Evolutionary conservation across 2,329 filamentous ascomycete species (phyloP).

Genomic region (Grosmannia penicillata): DNA sequence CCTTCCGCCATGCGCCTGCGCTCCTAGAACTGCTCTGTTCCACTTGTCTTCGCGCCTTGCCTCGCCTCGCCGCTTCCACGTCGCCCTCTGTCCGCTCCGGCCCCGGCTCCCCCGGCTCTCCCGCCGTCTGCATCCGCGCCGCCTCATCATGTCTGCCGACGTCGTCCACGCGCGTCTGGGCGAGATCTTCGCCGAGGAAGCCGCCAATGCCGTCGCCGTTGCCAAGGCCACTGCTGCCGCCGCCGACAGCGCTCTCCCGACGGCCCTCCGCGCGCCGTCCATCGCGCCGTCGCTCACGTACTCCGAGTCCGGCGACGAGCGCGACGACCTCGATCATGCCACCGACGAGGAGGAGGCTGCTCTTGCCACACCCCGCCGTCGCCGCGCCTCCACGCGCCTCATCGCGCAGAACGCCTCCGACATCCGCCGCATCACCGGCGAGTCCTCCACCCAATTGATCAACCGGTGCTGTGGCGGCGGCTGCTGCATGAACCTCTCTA

Average conservation of each 20-base stretch:
- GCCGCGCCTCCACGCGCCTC: slow-evolving; percentile 55
- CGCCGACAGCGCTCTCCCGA: slow-evolving; percentile 25
- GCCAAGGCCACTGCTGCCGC: slow-evolving; percentile 17
- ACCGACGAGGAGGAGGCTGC: slow-evolving; percentile 14
- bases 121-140: neutral
- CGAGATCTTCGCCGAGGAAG: slow-evolving; percentile 10
- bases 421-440: slow-evolving; percentile 48
- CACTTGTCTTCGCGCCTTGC: no score
- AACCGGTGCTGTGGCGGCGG: slow-evolving; percentile 50
- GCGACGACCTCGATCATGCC: slow-evolving; percentile 31
- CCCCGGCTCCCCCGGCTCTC: neutral
- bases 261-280: slow-evolving; percentile 31
- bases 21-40: no score
- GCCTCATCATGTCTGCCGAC: slow-evolving; percentile 7
- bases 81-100: neutral
- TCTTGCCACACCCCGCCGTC: slow-evolving; percentile 22
- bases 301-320: slow-evolving; percentile 45
- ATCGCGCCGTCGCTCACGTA: slow-evolving; percentile 47
- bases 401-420: slow-evolving; percentile 49
- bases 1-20: no score
- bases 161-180: slow-evolving; percentile 7
- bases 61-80: no score
- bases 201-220: slow-evolving; percentile 6
- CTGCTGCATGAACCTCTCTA: slow-evolving; percentile 39
- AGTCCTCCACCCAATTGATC: slow-evolving; percentile 46